Evolutionary conservation across 805 yeast genomes (phyloP).

Genomic region (Kuraishia hungarica): DNA sequence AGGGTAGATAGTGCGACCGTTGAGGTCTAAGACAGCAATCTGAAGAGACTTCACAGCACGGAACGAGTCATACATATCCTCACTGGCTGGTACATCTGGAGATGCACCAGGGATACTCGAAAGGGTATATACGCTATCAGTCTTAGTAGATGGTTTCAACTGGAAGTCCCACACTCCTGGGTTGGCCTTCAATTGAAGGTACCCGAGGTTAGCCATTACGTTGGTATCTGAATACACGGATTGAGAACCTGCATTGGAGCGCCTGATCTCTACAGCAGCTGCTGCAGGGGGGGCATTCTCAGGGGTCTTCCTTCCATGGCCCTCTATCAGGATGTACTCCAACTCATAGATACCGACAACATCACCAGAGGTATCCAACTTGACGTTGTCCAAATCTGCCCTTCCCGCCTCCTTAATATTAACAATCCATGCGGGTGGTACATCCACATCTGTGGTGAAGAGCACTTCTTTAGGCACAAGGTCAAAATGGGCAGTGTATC

Average conservation of each 20-base stretch:
- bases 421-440: conserved; percentile 63
- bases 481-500: conserved; percentile 24
- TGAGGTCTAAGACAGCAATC: conserved; percentile 32
- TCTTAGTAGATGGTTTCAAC: conserved; percentile 30
- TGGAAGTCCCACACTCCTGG: conserved; percentile 65
- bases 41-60: conserved; percentile 1
- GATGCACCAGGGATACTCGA: conserved; percentile 21
- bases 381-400: conserved; percentile 58
- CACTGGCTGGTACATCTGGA: conserved; percentile 5
- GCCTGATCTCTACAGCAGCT: conserved; percentile 33
- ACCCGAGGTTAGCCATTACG: conserved; percentile 78
- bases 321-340: conserved; percentile 57
- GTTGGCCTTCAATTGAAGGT: conserved; percentile 64
- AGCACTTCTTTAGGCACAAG: conserved; percentile 44
- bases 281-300: conserved; percentile 41
- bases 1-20: conserved; percentile 38
- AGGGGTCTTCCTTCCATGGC: conserved; percentile 44
- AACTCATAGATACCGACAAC: conserved; percentile 42
- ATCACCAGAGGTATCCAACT: conserved; percentile 27
- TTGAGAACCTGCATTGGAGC: conserved; percentile 9
- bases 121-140: conserved; percentile 32
- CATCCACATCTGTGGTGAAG: conserved; percentile 48
- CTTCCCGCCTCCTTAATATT: conserved; percentile 39
- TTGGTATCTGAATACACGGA: conserved; percentile 40
- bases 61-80: conserved; percentile 10